Evolutionary conservation across 495 filamentous ascomycete species (phyloP).

Genomic region (Penicillium waksmanii): DNA sequence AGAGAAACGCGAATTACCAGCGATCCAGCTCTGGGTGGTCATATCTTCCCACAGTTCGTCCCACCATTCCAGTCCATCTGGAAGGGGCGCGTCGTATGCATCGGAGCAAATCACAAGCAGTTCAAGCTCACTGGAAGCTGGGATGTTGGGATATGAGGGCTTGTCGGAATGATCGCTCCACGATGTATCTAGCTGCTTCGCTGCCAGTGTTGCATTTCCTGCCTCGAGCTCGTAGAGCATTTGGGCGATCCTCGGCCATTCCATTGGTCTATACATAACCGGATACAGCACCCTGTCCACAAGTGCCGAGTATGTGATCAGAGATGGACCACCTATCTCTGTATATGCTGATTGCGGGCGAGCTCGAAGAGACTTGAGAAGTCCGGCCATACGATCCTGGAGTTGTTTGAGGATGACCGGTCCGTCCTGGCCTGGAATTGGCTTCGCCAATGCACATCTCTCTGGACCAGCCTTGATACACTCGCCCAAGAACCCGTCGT

Average conservation of each 20-base stretch:
- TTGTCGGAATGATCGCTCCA: conserved; percentile 16
- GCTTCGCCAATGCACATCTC: conserved; percentile 19
- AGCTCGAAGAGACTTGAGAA: conserved; percentile 16
- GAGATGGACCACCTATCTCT: conserved; percentile 14
- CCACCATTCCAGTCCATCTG: conserved; percentile 25
- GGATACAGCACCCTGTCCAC: conserved; percentile 15
- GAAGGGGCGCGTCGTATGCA: conserved; percentile 21
- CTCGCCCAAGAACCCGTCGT: conserved; percentile 24
- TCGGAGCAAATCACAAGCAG: conserved; percentile 24
- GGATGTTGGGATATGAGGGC: neutral
- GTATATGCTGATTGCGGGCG: conserved; percentile 26
- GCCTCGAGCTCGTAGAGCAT: conserved; percentile 23
- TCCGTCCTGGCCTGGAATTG: conserved; percentile 8
- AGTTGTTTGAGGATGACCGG: conserved; percentile 16
- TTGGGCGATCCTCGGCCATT: conserved; percentile 17
- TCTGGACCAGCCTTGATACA: conserved; percentile 23
- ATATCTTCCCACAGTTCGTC: conserved; percentile 18
- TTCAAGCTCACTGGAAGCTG: conserved; percentile 14
- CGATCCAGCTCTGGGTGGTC: conserved; percentile 23
- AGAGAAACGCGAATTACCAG: conserved; percentile 25
- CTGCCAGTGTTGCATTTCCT: conserved; percentile 23
- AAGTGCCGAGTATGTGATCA: conserved; percentile 22
- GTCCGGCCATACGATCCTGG: conserved; percentile 15
- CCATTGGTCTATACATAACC: conserved; percentile 17
- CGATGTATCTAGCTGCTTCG: conserved; percentile 7